phyloP scores from a whole-genome alignment of 139 green algal genomes.

The Picochlorum sp. region DNA sequence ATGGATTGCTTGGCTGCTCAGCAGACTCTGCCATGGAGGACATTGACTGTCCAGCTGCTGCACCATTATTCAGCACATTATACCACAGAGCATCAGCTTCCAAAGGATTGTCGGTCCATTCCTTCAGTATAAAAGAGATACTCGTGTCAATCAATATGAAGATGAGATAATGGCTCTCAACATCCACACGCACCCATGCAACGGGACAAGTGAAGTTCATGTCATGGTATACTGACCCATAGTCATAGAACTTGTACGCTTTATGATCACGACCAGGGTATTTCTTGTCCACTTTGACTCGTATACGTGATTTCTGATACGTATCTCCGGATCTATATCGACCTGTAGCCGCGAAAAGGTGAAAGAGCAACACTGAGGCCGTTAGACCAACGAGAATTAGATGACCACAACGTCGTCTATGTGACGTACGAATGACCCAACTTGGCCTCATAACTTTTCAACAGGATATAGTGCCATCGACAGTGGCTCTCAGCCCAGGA shows the following conservation, averaged over 20 bases:
- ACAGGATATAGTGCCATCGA: too few species aligned
- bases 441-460: too few species aligned
- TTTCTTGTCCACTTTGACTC: too few species aligned
- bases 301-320: too few species aligned
- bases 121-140: not conserved
- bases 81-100: conserved; percentile 8
- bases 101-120: not conserved
- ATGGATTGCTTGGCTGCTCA: not conserved
- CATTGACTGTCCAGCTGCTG: not conserved
- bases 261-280: not conserved
- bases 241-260: conserved; percentile 6
- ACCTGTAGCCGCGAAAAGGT: too few species aligned
- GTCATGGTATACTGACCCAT: not conserved
- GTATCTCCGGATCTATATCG: too few species aligned
- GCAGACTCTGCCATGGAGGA: not conserved
- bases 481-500: too few species aligned
- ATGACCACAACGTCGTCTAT: too few species aligned
- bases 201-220: conserved; percentile 6
- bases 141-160: not conserved
- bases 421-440: too few species aligned
- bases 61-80: conserved; percentile 1
- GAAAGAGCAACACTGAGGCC: too few species aligned
- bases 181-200: conserved; percentile 1
- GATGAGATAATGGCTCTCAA: not conserved
- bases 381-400: too few species aligned